Evolutionary conservation across 371 early-diverging fungal genomes (phyloP), one percentile per base, ranked within the genome.

Genomic region (Mortierella sp.): DNA sequence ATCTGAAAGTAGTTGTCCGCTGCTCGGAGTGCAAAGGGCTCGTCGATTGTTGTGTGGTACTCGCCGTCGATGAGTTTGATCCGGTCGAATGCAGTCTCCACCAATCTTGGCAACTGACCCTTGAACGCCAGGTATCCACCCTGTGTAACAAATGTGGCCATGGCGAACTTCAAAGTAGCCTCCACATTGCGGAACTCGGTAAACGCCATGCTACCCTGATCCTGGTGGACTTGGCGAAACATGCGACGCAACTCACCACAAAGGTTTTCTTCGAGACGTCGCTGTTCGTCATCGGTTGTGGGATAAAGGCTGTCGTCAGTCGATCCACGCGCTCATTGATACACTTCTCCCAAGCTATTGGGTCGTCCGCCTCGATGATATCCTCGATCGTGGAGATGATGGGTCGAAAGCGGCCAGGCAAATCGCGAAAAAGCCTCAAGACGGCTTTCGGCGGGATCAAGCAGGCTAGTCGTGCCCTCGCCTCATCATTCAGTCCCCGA

Each of bases 1-100:
- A 29, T 69, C 61, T 43, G 45, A 48, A 74, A 64, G 47, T 47
- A 74, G 39, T 74, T 74, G 47, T 67, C 50, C 26, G 75, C 69
- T 22, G 75, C 69, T 40, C 29, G 22, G 48, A 74, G 45, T 24
- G 69, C 68, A 37, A 74, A 58, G 37, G 64, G 69, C n/a, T 74
- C 75, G 50, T 74, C 75, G 55, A 74, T 64, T 22, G 67, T 55
- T 26, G 75, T 74, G 31, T 45, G 10, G 34, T 4, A 24, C 10
- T 64, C 40, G 39, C 69, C 69, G 4, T 37, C 16, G 37, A 64
- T 48, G 0, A 7, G 4, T 1, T 5, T 29, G 47, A 74, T 67
- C 8, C 68, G 55, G 29, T 63, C 69, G 43, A 74, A 68, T 29
- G 48, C 67, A 24, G 44, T 48, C 11, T 68, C 69, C 22, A 68